Evolutionary conservation across 2,329 filamentous ascomycete species (phyloP), one percentile per base, ranked within the genome.

Genomic region (Xylariaceae sp.): DNA sequence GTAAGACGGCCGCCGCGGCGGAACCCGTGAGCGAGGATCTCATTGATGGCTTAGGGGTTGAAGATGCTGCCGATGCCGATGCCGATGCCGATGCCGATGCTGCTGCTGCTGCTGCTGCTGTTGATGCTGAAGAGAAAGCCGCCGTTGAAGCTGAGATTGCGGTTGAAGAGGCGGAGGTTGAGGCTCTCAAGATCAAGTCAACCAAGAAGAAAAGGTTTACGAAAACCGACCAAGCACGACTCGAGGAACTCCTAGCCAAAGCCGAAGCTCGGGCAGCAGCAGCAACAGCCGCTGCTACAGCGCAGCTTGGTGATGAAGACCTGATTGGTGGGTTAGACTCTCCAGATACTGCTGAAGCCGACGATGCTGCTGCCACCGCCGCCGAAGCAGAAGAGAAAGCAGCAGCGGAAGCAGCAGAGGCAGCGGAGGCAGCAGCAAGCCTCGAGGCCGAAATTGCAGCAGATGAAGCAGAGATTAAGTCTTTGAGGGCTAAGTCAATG

Each of bases 161-260:
- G 35, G 57, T 53, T 18, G 58, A 59, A 49, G 61, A 45, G 56
- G 52, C 30, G 2, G 63, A 69, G 55, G 64, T 59, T 55, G 52
- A 45, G 9, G 32, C 40, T 22, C 51, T 61, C 4, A 27, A 27
- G 6, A 54, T 52, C 10, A 43, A 66, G 42, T 70, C 68, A 58
- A 65, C 69, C 39, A 65, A 70, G 51, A 61, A 55, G 41, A 58
- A 67, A 47, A 73, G 70, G 56, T 63, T 72, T 14, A 57, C 69
- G 45, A 64, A 69, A 55, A 66, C 62, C 48, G 69, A 70, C 39
- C 62, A 57, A 42, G 52, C 38, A 39, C 54, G 58, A 27, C 48
- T 60, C 18, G 53, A 60, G 17, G 52, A 60, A n/a, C 51, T 61
- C n/a, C 52, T 41, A 12, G 56, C 48, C 30, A 61, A 45, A 39